A percentile compares a stretch with the other conserved stretches of the same genome.
Conservation (phyloP, 2,329 filamentous ascomycete genomes). For the Exophiala sideris region DNA sequence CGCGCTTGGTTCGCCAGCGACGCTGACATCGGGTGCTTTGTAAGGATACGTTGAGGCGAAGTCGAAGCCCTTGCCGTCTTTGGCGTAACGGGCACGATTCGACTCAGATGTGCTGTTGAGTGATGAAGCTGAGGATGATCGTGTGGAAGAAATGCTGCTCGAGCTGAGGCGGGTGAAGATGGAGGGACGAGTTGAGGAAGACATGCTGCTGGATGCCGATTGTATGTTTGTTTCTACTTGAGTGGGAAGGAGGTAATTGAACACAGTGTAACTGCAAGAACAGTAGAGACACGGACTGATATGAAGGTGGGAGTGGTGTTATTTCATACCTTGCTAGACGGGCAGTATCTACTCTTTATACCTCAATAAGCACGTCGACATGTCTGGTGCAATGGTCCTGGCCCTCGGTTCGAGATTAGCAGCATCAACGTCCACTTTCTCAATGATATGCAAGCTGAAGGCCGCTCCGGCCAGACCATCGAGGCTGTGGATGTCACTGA, state of each 20-base stretch:
- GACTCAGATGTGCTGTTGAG: not conserved
- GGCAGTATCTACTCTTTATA: too few relatives aligned
- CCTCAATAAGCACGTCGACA: too few relatives aligned
- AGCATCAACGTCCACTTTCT: not conserved
- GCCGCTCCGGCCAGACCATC: not conserved
- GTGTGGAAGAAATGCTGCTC: not conserved
- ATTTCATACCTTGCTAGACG: not conserved
- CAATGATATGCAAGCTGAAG: not conserved
- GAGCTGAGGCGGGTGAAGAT: constrained; percentile 9
- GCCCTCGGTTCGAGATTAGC: too few relatives aligned
- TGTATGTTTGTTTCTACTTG: not conserved
- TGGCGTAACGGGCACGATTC: constrained; percentile 6
- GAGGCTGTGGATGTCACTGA: constrained; percentile 4
- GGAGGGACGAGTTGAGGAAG: constrained; percentile 1
- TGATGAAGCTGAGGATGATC: not conserved
- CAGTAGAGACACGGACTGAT: too few relatives aligned
- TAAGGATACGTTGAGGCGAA: constrained; percentile 11
- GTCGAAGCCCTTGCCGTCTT: constrained; percentile 15
- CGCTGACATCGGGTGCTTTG: not conserved
- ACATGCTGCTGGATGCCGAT: not conserved
- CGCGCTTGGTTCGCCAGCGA: not conserved
- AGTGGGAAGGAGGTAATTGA: not conserved
- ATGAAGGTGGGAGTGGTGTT: not conserved
- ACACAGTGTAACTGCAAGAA: too few relatives aligned
- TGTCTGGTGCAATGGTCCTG: too few relatives aligned